Conservation (phyloP, 2,329 filamentous ascomycete species). For the Rhinocladiella similis region DNA sequence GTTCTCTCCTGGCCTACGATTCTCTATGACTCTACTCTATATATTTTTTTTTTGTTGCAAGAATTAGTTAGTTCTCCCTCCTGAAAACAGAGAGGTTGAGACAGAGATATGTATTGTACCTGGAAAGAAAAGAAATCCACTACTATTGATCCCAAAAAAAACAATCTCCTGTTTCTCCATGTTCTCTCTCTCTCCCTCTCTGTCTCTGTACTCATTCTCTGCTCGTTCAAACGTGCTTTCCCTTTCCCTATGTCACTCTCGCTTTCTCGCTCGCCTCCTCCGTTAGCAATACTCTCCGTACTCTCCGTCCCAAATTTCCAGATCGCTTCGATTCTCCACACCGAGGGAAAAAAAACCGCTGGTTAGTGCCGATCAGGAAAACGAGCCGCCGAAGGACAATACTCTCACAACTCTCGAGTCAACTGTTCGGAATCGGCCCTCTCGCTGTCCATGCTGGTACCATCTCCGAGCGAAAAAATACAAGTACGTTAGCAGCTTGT, state of each 20-base stretch:
- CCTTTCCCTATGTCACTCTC: neutral
- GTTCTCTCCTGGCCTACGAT: neutral
- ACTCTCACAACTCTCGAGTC: too few species aligned
- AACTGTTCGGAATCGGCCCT: neutral
- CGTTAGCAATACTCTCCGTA: too few species aligned
- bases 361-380: too few species aligned
- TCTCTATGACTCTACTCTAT: constrained; percentile 16
- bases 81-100: constrained; percentile 7
- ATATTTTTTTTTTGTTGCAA: too few species aligned
- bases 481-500: too few species aligned
- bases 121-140: neutral
- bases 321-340: neutral
- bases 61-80: constrained; percentile 16
- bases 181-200: too few species aligned
- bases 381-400: too few species aligned
- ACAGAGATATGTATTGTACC: neutral
- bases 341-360: too few species aligned
- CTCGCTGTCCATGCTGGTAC: too few species aligned
- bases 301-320: neutral
- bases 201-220: too few species aligned
- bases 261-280: neutral
- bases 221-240: too few species aligned
- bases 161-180: too few species aligned
- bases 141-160: neutral
- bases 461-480: neutral